phyloP scores from a whole-genome alignment of 2,329 filamentous ascomycete genomes.

The Xylaria sp. region DNA sequence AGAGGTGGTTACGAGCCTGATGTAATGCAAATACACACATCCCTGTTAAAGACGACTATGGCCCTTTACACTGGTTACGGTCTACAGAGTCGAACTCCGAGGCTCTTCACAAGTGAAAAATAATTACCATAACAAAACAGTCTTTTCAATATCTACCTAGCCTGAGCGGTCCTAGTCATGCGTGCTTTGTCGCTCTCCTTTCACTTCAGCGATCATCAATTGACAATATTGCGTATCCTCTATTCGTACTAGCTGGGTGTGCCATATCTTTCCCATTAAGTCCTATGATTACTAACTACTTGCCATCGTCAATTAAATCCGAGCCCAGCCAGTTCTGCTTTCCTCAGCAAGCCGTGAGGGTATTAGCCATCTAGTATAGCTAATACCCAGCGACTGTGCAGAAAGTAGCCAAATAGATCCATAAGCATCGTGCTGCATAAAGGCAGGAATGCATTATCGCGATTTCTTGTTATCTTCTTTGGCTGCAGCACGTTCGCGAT shows the following conservation, averaged over 20 bases:
- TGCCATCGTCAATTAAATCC: not conserved
- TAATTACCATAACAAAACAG: conserved; percentile 3
- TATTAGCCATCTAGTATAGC: not conserved
- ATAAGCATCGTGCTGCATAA: not conserved
- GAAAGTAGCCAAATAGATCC: not conserved
- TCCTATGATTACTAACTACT: not conserved
- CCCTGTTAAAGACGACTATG: not conserved
- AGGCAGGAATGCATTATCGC: conserved; percentile 52
- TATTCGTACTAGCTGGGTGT: not conserved
- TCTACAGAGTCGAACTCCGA: not conserved
- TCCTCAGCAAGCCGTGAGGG: conserved; percentile 1
- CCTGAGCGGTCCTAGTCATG: not conserved
- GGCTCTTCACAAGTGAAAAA: conserved; percentile 13
- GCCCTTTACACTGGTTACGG: not conserved
- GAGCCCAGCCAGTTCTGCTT: not conserved
- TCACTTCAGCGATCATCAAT: not conserved
- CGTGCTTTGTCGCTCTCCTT: not conserved
- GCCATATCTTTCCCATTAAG: conserved; percentile 1
- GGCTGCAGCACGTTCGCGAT: conserved; percentile 64
- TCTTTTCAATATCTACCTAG: conserved; percentile 7
- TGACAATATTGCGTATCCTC: not conserved
- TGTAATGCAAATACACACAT: not conserved
- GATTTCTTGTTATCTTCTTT: conserved; percentile 62
- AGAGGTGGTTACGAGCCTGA: not conserved
- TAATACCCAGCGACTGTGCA: not conserved